phyloP scores from a whole-genome alignment of 768 basidiomycete genomes.

The Vararia minispora region DNA sequence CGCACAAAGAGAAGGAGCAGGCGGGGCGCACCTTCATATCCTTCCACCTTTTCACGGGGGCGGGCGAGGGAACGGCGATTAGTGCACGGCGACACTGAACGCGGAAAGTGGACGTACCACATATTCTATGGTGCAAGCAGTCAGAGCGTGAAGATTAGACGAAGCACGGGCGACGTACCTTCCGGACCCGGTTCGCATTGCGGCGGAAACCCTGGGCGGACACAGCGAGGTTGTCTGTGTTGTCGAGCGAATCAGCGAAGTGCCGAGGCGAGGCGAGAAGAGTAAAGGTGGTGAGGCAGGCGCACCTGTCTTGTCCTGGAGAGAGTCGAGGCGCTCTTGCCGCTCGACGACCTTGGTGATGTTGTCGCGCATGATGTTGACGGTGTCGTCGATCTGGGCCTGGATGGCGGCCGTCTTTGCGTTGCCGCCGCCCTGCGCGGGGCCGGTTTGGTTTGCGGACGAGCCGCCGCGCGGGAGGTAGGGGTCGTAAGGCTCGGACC shows the following conservation, averaged over 20 bases:
- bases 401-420: constrained; percentile 92
- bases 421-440: constrained; percentile 41
- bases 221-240: constrained; percentile 84
- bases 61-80: constrained; percentile 5
- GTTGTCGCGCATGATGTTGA: constrained; percentile 96
- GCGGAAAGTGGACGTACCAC: constrained; percentile 50
- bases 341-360: constrained; percentile 93
- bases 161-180: constrained; percentile 49
- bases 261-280: background rate
- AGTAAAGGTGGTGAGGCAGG: constrained; percentile 8
- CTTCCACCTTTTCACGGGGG: constrained; percentile 78
- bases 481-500: constrained; percentile 98
- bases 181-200: constrained; percentile 94
- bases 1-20: background rate
- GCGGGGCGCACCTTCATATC: constrained; percentile 77
- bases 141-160: background rate
- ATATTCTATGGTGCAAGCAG: constrained; percentile 49
- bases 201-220: constrained; percentile 98
- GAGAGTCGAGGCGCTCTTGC: constrained; percentile 84
- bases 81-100: background rate
- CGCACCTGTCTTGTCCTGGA: constrained; percentile 98
- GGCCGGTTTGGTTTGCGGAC: constrained; percentile 38
- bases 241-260: background rate
- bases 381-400: constrained; percentile 94
- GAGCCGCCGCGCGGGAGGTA: constrained; percentile 84